Evolutionary conservation across 352 stramenopile genomes (phyloP).

Genomic region (Phytophthora capsici): DNA sequence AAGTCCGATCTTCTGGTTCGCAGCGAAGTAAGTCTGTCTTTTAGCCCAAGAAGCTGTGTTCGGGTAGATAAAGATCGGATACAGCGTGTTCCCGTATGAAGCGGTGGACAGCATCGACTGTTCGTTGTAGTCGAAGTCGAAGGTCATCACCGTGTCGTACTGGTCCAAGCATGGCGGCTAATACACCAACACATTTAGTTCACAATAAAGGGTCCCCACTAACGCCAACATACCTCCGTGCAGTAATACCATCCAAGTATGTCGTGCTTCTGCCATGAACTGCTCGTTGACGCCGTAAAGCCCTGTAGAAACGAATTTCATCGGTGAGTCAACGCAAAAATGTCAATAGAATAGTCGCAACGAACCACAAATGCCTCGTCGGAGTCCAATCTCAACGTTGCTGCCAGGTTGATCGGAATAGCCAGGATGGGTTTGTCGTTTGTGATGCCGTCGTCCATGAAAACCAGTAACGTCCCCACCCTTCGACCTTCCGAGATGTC

Average conservation of each 20-base stretch:
- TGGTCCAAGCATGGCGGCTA: constrained; percentile 77
- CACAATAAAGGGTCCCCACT: neutral
- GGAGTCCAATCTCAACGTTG: constrained; percentile 74
- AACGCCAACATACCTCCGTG: constrained; percentile 52
- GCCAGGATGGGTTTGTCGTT: constrained; percentile 78
- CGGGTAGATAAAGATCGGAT: constrained; percentile 83
- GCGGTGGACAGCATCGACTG: constrained; percentile 73
- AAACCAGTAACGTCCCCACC: constrained; percentile 87
- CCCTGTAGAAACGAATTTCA: constrained; percentile 43
- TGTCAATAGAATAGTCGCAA: neutral
- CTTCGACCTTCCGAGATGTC: constrained; percentile 88
- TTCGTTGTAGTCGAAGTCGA: constrained; percentile 86
- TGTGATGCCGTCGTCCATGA: constrained; percentile 88
- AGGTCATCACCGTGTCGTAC: constrained; percentile 62
- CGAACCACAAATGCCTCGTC: constrained; percentile 83
- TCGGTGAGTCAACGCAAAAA: neutral
- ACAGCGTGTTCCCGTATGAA: constrained; percentile 55
- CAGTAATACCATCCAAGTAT: constrained; percentile 93
- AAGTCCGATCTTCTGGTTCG: constrained; percentile 49
- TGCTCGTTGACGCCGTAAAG: constrained; percentile 90
- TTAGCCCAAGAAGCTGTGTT: constrained; percentile 68
- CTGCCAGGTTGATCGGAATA: constrained; percentile 90
- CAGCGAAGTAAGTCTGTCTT: constrained; percentile 61
- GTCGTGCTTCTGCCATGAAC: constrained; percentile 92
- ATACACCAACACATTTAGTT: constrained; percentile 1